phyloP scores from a whole-genome alignment of 1,284 basidiomycete species.

The Trichosporon ovoides region DNA sequence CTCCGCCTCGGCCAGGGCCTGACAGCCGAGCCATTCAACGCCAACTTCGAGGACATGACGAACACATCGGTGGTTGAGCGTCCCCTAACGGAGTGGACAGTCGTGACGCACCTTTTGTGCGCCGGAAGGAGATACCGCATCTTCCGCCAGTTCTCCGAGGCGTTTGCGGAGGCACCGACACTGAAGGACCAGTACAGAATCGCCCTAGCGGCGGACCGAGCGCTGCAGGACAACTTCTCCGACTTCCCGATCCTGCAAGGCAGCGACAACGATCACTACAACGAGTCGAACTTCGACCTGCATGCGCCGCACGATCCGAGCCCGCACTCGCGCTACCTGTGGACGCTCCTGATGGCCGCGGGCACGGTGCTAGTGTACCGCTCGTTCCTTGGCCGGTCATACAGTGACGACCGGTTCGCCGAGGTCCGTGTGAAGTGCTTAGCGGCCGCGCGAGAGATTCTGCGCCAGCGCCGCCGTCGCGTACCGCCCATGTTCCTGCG shows the following conservation, averaged over 20 bases:
- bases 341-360: constrained; percentile 17
- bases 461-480: constrained; percentile 22
- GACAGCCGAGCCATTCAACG: constrained; percentile 22
- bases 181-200: constrained; percentile 22
- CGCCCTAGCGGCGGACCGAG: constrained; percentile 16
- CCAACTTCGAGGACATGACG: constrained; percentile 21
- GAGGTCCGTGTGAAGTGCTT: constrained; percentile 29
- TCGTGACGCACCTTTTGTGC: constrained; percentile 16
- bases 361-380: constrained; percentile 24
- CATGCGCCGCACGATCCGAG: constrained; percentile 18
- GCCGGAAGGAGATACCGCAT: constrained; percentile 22
- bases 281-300: constrained; percentile 19
- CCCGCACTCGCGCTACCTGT: constrained; percentile 23
- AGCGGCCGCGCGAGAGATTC: constrained; percentile 26
- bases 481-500: constrained; percentile 32
- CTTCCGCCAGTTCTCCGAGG: constrained; percentile 25
- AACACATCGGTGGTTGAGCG: constrained; percentile 15
- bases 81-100: constrained; percentile 15
- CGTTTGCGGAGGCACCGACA: constrained; percentile 18
- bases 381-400: constrained; percentile 26
- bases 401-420: constrained; percentile 27
- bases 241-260: constrained; percentile 17
- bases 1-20: constrained; percentile 22
- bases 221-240: constrained; percentile 18
- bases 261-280: constrained; percentile 15